Percentiles rank a stretch among this genome's conserved stretches.
Conservation (phyloP, 306 rosid genomes). For the Elaeagnus macrophylla region DNA sequence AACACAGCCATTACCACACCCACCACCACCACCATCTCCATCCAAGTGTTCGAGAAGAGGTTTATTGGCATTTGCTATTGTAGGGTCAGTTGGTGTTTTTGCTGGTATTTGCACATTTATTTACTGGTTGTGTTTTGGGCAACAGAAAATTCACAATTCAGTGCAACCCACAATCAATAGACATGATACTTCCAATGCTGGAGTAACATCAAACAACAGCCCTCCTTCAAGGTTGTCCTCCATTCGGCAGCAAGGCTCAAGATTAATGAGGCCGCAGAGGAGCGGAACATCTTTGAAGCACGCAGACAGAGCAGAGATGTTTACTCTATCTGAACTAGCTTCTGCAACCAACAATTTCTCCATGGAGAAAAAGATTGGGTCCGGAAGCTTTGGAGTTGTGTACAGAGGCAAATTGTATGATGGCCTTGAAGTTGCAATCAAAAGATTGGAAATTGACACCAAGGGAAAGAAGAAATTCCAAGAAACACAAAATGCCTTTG, state of each 20-base stretch:
- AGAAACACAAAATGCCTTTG: slow-evolving; percentile 88
- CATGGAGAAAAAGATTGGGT: slow-evolving; percentile 57
- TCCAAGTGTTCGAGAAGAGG: slow-evolving; percentile 50
- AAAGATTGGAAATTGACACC: slow-evolving; percentile 47
- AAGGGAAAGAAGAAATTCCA: slow-evolving; percentile 50
- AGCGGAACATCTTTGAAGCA: slow-evolving; percentile 92
- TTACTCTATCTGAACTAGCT: slow-evolving; percentile 57
- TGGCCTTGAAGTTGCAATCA: slow-evolving; percentile 80
- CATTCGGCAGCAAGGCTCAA: slow-evolving; percentile 60
- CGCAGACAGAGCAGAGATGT: slow-evolving; percentile 66
- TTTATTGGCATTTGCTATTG: slow-evolving; percentile 64
- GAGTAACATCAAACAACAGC: slow-evolving; percentile 34
- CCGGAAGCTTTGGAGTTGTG: slow-evolving; percentile 90
- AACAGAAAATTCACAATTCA: slow-evolving; percentile 78
- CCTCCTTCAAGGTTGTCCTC: slow-evolving; percentile 49
- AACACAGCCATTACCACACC: background rate
- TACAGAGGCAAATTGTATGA: slow-evolving; percentile 61
- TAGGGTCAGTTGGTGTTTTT: slow-evolving; percentile 70
- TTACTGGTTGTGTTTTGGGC: slow-evolving; percentile 70
- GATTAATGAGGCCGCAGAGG: slow-evolving; percentile 82
- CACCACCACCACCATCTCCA: slow-evolving; percentile 21
- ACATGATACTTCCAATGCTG: slow-evolving; percentile 49
- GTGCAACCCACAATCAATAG: slow-evolving; percentile 84
- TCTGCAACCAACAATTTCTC: slow-evolving; percentile 58
- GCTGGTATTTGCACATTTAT: slow-evolving; percentile 59